These are phyloP conservation scores for Platanthera guangdongensis DNA, from an alignment of 106 monocot species.

Conservation along the genomic window DNA sequence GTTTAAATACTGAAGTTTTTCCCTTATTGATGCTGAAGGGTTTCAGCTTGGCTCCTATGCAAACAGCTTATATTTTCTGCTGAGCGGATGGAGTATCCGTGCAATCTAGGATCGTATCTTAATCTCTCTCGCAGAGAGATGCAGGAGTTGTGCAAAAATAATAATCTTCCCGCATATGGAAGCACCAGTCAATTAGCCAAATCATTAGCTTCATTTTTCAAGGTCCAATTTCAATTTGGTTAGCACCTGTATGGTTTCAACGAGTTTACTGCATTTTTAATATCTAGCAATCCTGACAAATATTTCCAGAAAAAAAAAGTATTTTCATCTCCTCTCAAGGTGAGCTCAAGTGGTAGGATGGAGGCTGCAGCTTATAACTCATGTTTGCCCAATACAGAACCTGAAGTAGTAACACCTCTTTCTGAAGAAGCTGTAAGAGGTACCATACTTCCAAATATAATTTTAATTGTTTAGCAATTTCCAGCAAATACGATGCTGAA, in stretches of 20 bases:
- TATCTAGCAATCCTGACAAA: background rate
- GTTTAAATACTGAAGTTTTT: too few species aligned
- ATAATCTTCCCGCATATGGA: constrained; percentile 61
- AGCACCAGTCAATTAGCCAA: constrained; percentile 46
- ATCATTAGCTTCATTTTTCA: constrained; percentile 39
- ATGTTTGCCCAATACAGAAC: background rate
- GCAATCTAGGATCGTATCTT: constrained; percentile 34
- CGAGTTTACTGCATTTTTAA: background rate
- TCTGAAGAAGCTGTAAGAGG: constrained; percentile 14
- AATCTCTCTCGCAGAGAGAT: constrained; percentile 51
- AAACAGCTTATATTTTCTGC: background rate
- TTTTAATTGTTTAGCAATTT: background rate
- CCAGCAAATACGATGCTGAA: background rate
- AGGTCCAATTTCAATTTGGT: constrained; percentile 24
- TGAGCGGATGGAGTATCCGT: constrained; percentile 34
- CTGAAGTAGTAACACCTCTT: constrained; percentile 11
- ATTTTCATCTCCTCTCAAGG: constrained; percentile 9
- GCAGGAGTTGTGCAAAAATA: constrained; percentile 57
- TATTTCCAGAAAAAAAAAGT: constrained; percentile 24
- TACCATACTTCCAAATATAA: constrained; percentile 10
- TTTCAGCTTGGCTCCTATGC: too few species aligned
- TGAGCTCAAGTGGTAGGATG: constrained; percentile 2
- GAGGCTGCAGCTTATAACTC: background rate
- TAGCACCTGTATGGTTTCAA: background rate
- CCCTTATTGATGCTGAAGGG: too few species aligned